A percentile compares a stretch with the other conserved stretches of the same genome.
Conservation (phyloP, 257 asterid genomes). For the Galeopsis tetrahit region DNA sequence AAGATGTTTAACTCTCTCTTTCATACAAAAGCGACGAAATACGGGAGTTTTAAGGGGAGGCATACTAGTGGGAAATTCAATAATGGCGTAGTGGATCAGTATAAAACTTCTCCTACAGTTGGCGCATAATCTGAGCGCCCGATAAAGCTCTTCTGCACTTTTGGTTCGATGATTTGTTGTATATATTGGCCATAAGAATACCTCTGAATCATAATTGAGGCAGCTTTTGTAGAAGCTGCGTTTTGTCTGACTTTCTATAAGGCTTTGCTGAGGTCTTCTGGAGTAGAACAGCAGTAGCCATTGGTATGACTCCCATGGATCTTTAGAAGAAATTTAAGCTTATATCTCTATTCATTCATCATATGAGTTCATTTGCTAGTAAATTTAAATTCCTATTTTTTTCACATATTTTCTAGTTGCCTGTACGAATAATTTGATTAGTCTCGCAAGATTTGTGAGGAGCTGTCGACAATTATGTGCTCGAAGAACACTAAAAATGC, state of each 20-base stretch:
- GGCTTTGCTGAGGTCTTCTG: conserved; percentile 13
- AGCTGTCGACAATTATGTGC: conserved; percentile 18
- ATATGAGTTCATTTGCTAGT: conserved; percentile 10
- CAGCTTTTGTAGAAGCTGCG: neutral
- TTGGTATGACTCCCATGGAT: conserved; percentile 10
- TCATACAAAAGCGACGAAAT: conserved; percentile 56
- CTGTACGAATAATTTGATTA: conserved; percentile 12
- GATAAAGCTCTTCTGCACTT: neutral
- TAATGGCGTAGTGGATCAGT: conserved; percentile 50
- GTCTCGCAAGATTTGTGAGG: neutral
- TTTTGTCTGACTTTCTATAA: neutral
- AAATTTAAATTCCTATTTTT: neutral
- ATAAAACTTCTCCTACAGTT: conserved; percentile 47
- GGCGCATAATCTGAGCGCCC: conserved; percentile 24
- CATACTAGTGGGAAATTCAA: conserved; percentile 65
- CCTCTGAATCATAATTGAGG: conserved; percentile 2
- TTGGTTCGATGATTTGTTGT: conserved; percentile 1
- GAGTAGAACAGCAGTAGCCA: conserved; percentile 7
- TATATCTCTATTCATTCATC: conserved; percentile 29
- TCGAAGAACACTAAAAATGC: neutral
- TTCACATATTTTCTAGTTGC: conserved; percentile 22
- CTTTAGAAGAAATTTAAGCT: conserved; percentile 23
- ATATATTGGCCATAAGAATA: conserved; percentile 23
- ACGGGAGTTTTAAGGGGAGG: conserved; percentile 73
- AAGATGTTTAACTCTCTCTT: conserved; percentile 69